Evolutionary conservation across 495 filamentous ascomycete genomes (phyloP).

Genomic region (Podospora pseudocomata): DNA sequence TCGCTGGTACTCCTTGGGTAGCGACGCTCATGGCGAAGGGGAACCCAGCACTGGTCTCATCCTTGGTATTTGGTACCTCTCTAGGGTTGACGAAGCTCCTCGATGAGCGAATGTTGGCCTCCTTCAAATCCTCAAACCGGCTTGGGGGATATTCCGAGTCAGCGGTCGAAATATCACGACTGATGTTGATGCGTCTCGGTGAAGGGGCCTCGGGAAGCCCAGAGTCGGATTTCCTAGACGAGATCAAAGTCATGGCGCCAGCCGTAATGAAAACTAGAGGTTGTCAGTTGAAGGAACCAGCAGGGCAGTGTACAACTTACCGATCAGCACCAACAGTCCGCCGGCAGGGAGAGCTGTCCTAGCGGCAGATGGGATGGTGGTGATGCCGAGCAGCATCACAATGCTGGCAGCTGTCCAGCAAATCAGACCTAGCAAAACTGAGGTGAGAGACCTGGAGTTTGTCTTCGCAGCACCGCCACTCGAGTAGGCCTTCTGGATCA

Average conservation of each 20-base stretch:
- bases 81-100: constrained; percentile 37
- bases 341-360: constrained; percentile 49
- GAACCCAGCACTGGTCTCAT: constrained; percentile 20
- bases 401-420: constrained; percentile 52
- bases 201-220: constrained; percentile 32
- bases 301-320: constrained; percentile 29
- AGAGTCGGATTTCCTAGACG: constrained; percentile 17
- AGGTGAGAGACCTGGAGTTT: constrained; percentile 34
- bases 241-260: constrained; percentile 24
- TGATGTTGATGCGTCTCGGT: constrained; percentile 30
- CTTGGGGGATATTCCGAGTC: constrained; percentile 44
- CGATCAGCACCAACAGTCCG: constrained; percentile 47
- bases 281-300: constrained; percentile 13
- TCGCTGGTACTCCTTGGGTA: constrained; percentile 22
- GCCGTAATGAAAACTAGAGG: constrained; percentile 27
- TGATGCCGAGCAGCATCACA: constrained; percentile 45
- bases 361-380: constrained; percentile 37
- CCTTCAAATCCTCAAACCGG: constrained; percentile 47
- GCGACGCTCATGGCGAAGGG: constrained; percentile 19
- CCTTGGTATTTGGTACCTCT: constrained; percentile 27
- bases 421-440: constrained; percentile 41
- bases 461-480: constrained; percentile 24
- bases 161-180: constrained; percentile 41
- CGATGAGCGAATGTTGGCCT: constrained; percentile 35
- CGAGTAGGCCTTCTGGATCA: constrained; percentile 38